phyloP scores from a whole-genome alignment of 2,329 filamentous ascomycete genomes.

The Didymella glomerata region DNA sequence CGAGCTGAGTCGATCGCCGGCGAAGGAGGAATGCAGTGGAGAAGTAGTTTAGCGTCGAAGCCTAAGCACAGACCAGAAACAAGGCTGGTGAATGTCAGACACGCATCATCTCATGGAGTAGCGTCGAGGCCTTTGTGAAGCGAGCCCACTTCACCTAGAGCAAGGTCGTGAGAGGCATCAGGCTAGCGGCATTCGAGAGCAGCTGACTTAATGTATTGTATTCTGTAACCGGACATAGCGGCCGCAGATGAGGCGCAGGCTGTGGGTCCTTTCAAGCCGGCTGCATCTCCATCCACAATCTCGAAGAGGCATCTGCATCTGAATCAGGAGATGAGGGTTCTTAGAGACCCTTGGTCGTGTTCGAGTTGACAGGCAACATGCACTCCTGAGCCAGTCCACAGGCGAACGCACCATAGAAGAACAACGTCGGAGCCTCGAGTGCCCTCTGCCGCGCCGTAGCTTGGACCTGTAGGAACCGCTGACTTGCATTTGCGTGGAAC shows the following conservation, averaged over 20 bases:
- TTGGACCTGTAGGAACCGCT: conserved; percentile 2
- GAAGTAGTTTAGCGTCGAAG: conserved; percentile 20
- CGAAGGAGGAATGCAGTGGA: conserved; percentile 24
- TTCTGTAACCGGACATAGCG: not conserved
- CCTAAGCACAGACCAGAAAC: conserved; percentile 16
- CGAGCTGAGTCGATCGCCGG: conserved; percentile 21
- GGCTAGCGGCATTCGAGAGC: not conserved
- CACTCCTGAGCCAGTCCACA: not conserved
- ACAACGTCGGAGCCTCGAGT: not conserved
- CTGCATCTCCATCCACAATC: not conserved
- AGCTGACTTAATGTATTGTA: conserved; percentile 16
- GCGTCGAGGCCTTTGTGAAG: conserved; percentile 15
- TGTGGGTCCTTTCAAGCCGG: not conserved
- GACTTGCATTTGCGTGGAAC: conserved; percentile 17
- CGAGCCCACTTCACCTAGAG: conserved; percentile 14
- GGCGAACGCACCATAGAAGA: not conserved
- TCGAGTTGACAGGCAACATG: not conserved
- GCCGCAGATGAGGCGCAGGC: not conserved
- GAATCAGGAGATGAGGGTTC: not conserved
- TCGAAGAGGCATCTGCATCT: not conserved
- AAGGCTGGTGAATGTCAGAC: conserved; percentile 23
- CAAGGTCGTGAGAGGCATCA: not conserved
- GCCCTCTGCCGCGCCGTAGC: not conserved
- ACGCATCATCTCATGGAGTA: conserved; percentile 19
- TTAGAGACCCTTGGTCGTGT: not conserved